phyloP scores from a whole-genome alignment of 2,329 filamentous ascomycete genomes.

The Curvularia lunata region DNA sequence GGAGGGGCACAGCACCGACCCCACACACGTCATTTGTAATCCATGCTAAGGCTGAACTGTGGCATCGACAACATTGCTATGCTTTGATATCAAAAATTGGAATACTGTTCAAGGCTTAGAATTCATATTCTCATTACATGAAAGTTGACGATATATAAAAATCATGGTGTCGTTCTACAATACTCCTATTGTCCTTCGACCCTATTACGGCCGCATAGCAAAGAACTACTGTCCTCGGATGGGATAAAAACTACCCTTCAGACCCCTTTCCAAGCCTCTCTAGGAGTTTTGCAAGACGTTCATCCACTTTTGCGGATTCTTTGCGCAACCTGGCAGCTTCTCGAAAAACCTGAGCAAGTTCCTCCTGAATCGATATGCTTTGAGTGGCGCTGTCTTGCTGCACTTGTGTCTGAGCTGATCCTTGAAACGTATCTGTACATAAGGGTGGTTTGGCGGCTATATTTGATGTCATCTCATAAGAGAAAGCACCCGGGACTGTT shows the following conservation, averaged over 20 bases:
- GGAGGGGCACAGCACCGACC: slow-evolving; percentile 32
- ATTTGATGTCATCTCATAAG: background rate
- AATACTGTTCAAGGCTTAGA: background rate
- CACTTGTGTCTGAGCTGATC: background rate
- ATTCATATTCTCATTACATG: background rate
- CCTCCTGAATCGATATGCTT: background rate
- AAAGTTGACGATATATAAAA: background rate
- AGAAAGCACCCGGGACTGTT: background rate
- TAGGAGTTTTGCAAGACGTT: background rate
- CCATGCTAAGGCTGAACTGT: background rate
- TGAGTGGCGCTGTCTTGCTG: background rate
- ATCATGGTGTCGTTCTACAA: background rate
- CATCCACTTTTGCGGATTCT: background rate
- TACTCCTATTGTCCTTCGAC: background rate
- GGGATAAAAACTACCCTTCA: background rate
- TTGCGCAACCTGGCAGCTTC: background rate
- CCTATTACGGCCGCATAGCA: background rate
- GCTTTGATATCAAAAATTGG: background rate
- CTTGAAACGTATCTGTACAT: background rate
- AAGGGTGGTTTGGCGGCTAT: too few species aligned
- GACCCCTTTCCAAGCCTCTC: background rate
- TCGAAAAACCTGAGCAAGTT: background rate
- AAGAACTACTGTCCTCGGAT: background rate
- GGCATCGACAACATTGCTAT: background rate
- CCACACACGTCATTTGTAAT: slow-evolving; percentile 41